Evolutionary conservation across 805 yeast species (phyloP).

Genomic region (Saturnispora halmiae): DNA sequence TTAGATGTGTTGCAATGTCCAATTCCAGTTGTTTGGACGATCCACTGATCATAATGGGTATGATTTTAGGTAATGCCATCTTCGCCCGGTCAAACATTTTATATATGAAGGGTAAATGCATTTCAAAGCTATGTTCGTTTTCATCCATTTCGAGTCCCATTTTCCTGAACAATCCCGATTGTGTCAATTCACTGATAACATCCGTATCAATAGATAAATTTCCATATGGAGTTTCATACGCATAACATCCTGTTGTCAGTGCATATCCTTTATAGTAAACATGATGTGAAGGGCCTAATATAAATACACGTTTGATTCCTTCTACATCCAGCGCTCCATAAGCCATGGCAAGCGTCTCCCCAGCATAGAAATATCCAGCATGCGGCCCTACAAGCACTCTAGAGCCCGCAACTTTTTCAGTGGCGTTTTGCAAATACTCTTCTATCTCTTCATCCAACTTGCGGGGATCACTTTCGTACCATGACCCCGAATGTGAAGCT

Average conservation of each 20-base stretch:
- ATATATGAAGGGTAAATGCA: conserved; percentile 78
- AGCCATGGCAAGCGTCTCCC: conserved; percentile 66
- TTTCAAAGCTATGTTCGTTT: conserved; percentile 87
- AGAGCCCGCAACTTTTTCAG: conserved; percentile 30
- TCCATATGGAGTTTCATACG: conserved; percentile 80
- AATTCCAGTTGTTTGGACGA: conserved; percentile 37
- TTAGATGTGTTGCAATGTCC: conserved; percentile 39
- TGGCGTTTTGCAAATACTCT: conserved; percentile 34
- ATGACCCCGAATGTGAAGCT: conserved; percentile 85
- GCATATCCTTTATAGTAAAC: conserved; percentile 62
- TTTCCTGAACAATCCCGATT: conserved; percentile 34
- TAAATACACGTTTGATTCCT: conserved; percentile 52
- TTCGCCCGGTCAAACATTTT: conserved; percentile 41
- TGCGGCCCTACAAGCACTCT: conserved; percentile 62
- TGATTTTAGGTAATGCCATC: conserved; percentile 30
- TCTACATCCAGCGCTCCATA: conserved; percentile 61
- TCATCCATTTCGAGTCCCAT: conserved; percentile 60
- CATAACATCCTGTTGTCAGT: conserved; percentile 40
- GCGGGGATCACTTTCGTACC: conserved; percentile 54
- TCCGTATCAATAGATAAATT: conserved; percentile 54
- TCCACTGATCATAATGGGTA: conserved; percentile 77
- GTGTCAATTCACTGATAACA: conserved; percentile 30
- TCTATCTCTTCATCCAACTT: conserved; percentile 44
- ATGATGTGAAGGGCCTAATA: conserved; percentile 92
- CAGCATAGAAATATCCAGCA: conserved; percentile 87